Evolutionary conservation across 768 basidiomycete genomes (phyloP).

Genomic region (Tulasnella sp.): DNA sequence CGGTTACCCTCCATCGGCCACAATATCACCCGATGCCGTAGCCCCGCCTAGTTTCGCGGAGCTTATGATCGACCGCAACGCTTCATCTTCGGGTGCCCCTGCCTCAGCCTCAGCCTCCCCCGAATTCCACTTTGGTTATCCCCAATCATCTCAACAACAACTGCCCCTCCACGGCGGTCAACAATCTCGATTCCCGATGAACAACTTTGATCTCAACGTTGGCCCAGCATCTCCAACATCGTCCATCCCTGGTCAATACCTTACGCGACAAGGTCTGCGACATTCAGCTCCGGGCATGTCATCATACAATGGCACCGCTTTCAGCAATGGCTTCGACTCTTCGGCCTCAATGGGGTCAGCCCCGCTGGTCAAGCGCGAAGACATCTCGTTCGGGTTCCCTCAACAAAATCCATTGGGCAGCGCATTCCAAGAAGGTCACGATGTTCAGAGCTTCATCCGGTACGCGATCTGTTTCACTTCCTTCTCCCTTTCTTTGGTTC

Average conservation of each 20-base stretch:
- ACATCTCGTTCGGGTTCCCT: conserved; percentile 12
- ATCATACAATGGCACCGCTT: not conserved
- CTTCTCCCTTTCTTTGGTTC: conserved; percentile 9
- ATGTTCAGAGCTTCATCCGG: conserved; percentile 18
- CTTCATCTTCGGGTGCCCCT: conserved; percentile 28
- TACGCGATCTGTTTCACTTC: not conserved
- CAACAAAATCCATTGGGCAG: not conserved
- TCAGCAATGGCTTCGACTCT: conserved; percentile 2
- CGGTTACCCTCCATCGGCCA: conserved; percentile 39
- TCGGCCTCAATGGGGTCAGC: conserved; percentile 8
- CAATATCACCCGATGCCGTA: conserved; percentile 43
- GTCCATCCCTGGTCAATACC: conserved; percentile 35
- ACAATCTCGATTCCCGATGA: conserved; percentile 37
- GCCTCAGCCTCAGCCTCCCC: conserved; percentile 23
- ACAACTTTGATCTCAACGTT: conserved; percentile 31
- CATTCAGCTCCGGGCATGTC: conserved; percentile 8
- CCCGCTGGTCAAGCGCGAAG: conserved; percentile 15
- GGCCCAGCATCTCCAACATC: conserved; percentile 44
- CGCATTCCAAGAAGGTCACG: conserved; percentile 4
- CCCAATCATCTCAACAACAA: conserved; percentile 38
- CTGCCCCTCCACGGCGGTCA: not conserved
- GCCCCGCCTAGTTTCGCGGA: conserved; percentile 45
- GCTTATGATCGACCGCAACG: conserved; percentile 47
- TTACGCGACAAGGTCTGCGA: conserved; percentile 25
- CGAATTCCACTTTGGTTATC: conserved; percentile 59